Evolutionary conservation across 1,139 yeast genomes (phyloP), one percentile per base, ranked within the genome.

Genomic region (Blastobotrys elegans): DNA sequence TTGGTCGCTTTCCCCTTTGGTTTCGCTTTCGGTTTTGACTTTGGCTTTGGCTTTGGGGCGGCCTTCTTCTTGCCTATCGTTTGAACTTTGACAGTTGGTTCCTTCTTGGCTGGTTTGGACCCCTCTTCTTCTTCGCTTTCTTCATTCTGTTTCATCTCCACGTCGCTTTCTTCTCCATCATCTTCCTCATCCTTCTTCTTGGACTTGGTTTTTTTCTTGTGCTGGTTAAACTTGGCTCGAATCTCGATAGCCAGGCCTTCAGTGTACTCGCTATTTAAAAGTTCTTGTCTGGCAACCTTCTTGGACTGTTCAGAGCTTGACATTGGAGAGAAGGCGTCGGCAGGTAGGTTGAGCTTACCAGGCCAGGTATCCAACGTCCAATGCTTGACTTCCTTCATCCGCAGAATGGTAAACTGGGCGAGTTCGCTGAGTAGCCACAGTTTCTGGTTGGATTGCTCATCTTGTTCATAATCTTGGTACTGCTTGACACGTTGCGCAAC

Each of bases 291-390:
- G 52, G 60, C 58, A 57, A 52, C 57, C 58, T 58, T 49, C 54
- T 63, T 53, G 35, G 61, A 61, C 18, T 42, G 40, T 6, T 50
- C 45, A 5, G 54, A 59, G 36, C 71, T 65, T 2, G 68, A 62
- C 74, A 83, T 80, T 0, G 85, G 79, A 11, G 72, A 68, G 64
- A 74, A 87, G 10, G 84, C 65, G 58, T 86, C 95, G 11, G 73
- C 66, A 0, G 94, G 83, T 24, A 88, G 65, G 31, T 77, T 77
- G 26, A 84, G 64, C 56, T 82, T 84, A 0, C 92, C 94, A 0
- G 96, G 95, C 80, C 92, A 89, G 0, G 90, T 80, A 29, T 81
- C 77, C 52, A 85, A 71, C 20, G 77, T 76, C 95, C 96, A 87
- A 44, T 72, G 73, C 57, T 75, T 79, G 35, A 54, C 60, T 37